A percentile compares a stretch with the other conserved stretches of the same genome.
These are phyloP conservation scores for Lobulomyces angularis DNA, from an alignment of 192 early-diverging fungal species.

Conservation along the genomic window DNA sequence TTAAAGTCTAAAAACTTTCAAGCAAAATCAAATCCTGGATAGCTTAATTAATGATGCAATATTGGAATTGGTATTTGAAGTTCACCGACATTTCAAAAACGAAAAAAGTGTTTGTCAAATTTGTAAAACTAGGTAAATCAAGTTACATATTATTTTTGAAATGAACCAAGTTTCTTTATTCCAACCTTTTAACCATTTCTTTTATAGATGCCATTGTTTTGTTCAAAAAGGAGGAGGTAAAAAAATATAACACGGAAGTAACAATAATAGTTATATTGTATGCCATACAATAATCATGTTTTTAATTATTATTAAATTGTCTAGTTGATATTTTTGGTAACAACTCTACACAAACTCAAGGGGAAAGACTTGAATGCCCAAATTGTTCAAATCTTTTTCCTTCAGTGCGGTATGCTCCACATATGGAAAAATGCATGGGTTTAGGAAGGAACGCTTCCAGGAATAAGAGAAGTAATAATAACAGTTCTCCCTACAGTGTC, in stretches of 20 bases:
- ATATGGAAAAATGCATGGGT: constrained; percentile 87
- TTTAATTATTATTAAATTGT: not conserved
- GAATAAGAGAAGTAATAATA: too few species aligned
- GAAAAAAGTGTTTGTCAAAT: constrained; percentile 49
- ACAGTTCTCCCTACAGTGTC: too few species aligned
- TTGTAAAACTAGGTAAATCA: constrained; percentile 61
- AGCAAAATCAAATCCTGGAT: too few species aligned
- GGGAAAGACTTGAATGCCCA: constrained; percentile 65
- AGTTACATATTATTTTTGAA: not conserved
- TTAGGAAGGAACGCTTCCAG: too few species aligned
- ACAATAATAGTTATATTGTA: not conserved
- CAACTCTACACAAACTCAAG: constrained; percentile 29
- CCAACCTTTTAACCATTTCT: not conserved
- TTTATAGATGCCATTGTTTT: constrained; percentile 40
- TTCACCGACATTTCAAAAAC: constrained; percentile 54
- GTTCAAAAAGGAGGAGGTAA: constrained; percentile 8
- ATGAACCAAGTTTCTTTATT: not conserved
- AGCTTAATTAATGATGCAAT: too few species aligned
- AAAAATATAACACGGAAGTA: not conserved
- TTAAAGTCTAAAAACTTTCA: too few species aligned
- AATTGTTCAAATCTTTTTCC: constrained; percentile 67
- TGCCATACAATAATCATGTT: not conserved
- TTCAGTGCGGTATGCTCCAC: constrained; percentile 76
- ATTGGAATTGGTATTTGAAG: constrained; percentile 63
- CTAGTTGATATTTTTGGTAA: constrained; percentile 55